Conservation (phyloP, 1,284 basidiomycete species). For the Hymenochaete sp. region DNA sequence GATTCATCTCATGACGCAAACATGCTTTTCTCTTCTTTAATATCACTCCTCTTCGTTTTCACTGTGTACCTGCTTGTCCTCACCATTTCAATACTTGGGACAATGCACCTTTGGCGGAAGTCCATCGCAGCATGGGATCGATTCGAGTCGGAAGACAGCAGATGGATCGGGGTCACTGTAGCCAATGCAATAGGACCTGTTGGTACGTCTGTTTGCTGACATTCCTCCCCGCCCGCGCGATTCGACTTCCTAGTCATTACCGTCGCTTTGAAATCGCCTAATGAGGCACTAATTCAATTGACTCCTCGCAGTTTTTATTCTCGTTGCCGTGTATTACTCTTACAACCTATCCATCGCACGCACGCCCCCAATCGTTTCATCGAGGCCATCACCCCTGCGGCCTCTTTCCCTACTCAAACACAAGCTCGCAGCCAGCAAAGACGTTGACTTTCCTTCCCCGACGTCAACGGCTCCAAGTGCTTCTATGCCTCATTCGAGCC, state of each 20-base stretch:
- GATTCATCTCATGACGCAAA: background rate
- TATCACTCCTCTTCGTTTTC: background rate
- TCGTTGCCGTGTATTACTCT: no score
- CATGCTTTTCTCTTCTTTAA: background rate
- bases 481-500: no score
- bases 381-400: no score
- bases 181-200: conserved; percentile 9
- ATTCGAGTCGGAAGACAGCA: background rate
- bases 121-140: conserved; percentile 3
- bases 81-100: conserved; percentile 3
- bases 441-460: no score
- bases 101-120: conserved; percentile 9
- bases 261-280: background rate
- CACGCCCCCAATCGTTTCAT: no score
- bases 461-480: no score
- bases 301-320: no score
- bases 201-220: conserved; percentile 2
- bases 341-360: no score
- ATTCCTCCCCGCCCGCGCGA: background rate
- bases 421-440: no score
- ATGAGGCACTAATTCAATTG: no score
- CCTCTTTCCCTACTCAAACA: no score
- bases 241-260: background rate
- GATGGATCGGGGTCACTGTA: conserved; percentile 5
- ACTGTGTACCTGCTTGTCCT: conserved; percentile 5